Evolutionary conservation across 1,139 yeast species (phyloP).

Genomic region (Arxiozyma slooffiae): DNA sequence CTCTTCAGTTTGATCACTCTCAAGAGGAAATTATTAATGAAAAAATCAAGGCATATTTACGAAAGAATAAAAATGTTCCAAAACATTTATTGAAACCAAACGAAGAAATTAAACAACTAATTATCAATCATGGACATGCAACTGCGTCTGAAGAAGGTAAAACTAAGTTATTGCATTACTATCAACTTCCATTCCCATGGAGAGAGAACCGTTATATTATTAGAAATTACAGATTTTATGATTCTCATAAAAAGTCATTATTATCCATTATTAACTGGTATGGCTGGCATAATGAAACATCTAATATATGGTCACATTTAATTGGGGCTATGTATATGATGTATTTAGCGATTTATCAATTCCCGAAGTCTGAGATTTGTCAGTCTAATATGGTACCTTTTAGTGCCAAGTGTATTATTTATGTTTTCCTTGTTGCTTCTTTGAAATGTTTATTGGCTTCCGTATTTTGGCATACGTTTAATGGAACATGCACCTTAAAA

Average conservation of each 20-base stretch:
- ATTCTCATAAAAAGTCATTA: conserved; percentile 48
- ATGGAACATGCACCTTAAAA: conserved; percentile 58
- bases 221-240: conserved; percentile 75
- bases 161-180: conserved; percentile 56
- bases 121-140: conserved; percentile 49
- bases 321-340: conserved; percentile 53
- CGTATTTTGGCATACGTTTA: conserved; percentile 85
- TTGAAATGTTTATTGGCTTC: conserved; percentile 70
- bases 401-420: conserved; percentile 42
- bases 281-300: conserved; percentile 74
- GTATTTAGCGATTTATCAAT: conserved; percentile 49
- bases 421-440: conserved; percentile 61
- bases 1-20: background rate
- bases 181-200: conserved; percentile 88
- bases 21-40: background rate
- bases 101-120: conserved; percentile 7
- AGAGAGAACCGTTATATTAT: conserved; percentile 81
- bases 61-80: conserved; percentile 3
- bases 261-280: conserved; percentile 27
- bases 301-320: conserved; percentile 90
- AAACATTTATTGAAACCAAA: conserved; percentile 6
- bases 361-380: conserved; percentile 46
- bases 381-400: conserved; percentile 27
- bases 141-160: conserved; percentile 50
- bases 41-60: background rate